phyloP scores from a whole-genome alignment of 1,284 basidiomycete species.

The Sanguinoderma infundibulare region DNA sequence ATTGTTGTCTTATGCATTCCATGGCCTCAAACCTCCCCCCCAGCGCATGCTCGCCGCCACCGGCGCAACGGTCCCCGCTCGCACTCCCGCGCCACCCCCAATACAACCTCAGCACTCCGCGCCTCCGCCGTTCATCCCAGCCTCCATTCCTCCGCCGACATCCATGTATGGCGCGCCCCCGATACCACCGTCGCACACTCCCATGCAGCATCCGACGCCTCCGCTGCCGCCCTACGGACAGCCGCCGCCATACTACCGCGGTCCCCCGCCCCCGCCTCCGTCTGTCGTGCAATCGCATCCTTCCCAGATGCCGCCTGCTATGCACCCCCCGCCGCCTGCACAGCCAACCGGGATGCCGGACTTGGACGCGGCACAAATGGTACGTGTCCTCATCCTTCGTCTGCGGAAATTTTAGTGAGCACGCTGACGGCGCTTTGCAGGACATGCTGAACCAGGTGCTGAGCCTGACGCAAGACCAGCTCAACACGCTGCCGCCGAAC shows the following conservation, averaged over 20 bases:
- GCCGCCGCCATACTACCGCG: conserved; percentile 48
- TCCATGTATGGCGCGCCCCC: conserved; percentile 20
- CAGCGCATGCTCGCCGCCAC: conserved; percentile 67
- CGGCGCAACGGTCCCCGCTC: conserved; percentile 25
- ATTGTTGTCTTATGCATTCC: neutral
- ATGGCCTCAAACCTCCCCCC: neutral
- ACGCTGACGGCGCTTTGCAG: conserved; percentile 42
- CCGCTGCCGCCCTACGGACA: conserved; percentile 32
- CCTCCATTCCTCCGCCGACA: conserved; percentile 36
- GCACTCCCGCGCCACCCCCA: conserved; percentile 28
- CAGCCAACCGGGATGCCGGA: conserved; percentile 13
- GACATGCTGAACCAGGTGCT: conserved; percentile 88
- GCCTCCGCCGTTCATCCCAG: conserved; percentile 40
- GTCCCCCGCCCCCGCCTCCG: conserved; percentile 26
- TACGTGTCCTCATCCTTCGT: conserved; percentile 15
- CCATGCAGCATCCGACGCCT: conserved; percentile 33
- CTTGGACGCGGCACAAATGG: conserved; percentile 35
- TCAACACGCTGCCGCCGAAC: conserved; percentile 80
- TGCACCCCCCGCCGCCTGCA: conserved; percentile 29
- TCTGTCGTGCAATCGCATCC: conserved; percentile 30
- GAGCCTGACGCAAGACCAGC: conserved; percentile 85
- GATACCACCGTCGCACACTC: neutral
- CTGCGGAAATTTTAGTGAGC: conserved; percentile 23
- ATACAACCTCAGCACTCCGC: conserved; percentile 32
- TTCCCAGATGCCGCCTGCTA: conserved; percentile 25